Percentiles rank a stretch among this genome's conserved stretches.
phyloP scores from a whole-genome alignment of 2,329 filamentous ascomycete species.

The Ophiostoma sp. region DNA sequence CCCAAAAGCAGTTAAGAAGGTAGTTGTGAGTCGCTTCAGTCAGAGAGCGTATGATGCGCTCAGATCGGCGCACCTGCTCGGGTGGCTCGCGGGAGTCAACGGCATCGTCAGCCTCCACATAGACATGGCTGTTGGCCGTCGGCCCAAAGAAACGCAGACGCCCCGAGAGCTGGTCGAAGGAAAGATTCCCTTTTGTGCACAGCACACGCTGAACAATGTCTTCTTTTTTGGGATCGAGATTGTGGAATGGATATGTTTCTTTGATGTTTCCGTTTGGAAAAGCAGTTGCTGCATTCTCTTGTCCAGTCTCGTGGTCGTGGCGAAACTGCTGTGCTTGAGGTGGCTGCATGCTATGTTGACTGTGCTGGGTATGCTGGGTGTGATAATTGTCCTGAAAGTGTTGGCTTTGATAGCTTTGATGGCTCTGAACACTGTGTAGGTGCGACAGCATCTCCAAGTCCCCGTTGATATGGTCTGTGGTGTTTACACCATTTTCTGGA shows the following conservation, averaged over 20 bases:
- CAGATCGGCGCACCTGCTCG: constrained; percentile 27
- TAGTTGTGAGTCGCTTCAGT: constrained; percentile 47
- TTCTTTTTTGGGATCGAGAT: constrained; percentile 41
- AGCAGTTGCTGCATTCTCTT: background rate
- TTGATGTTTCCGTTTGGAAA: constrained; percentile 18
- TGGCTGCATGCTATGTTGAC: background rate
- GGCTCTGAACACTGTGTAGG: constrained; percentile 3
- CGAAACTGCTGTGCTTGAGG: background rate
- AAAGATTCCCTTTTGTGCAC: constrained; percentile 46
- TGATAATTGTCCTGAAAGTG: background rate
- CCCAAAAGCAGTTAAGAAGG: constrained; percentile 49
- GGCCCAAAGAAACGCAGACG: constrained; percentile 41
- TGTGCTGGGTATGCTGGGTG: background rate
- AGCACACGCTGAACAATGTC: constrained; percentile 46
- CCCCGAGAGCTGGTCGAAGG: constrained; percentile 45
- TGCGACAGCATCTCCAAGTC: background rate
- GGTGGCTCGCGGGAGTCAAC: constrained; percentile 35
- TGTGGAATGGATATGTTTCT: constrained; percentile 36
- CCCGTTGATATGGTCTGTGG: background rate
- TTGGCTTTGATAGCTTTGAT: constrained; percentile 18
- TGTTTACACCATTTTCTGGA: background rate
- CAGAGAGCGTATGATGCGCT: constrained; percentile 45
- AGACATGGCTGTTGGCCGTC: constrained; percentile 47
- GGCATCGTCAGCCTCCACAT: constrained; percentile 39
- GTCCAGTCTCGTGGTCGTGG: background rate